Evolutionary conservation across 352 stramenopile species (phyloP), one percentile per base, ranked within the genome.

Genomic region (Phytophthora megakarya): DNA sequence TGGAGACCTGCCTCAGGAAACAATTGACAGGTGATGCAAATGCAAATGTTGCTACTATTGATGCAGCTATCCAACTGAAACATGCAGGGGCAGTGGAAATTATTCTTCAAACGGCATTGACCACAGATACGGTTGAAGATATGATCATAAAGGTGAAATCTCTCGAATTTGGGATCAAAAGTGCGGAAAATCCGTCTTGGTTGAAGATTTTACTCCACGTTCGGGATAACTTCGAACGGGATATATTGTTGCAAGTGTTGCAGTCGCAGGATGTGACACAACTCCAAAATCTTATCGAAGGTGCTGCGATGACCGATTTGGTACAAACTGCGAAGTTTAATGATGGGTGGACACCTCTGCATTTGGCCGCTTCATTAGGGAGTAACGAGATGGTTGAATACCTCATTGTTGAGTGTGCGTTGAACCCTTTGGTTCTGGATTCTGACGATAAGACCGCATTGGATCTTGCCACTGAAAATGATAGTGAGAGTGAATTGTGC

Each of bases 281-380:
- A 15, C 28, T 65, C 6, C 23, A 65, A 37, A 19, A 30, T 26
- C 18, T 70, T 18, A 11, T 61, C 22, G 19, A 53, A 3, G n/a
- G 9, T 1, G 15, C 55, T 28, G 32, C 11, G 0, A 45, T 51
- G 4, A 18, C 23, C 33, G 43, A 40, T 8, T 70, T 47, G 53
- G 48, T 70, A 3, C 47, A 61, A 13, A 21, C 40, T 12, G 11
- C 55, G 5, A 32, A 12, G 30, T 16, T 65, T 8, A 38, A 49
- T 12, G 49, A 43, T 21, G 55, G 50, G 1, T 72, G 48, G 48
- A 67, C 56, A 19, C 22, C 56, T 6, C 38, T 72, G 2, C 44
- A 72, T 22, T 22, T 32, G 3, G 49, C 49, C 15, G 56, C 30
- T 21, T 67, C 42, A 3, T 18, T 54, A 11, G 43, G 18, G 1